phyloP scores from a whole-genome alignment of 2,329 filamentous ascomycete genomes.

The Clarireedia sp. region DNA sequence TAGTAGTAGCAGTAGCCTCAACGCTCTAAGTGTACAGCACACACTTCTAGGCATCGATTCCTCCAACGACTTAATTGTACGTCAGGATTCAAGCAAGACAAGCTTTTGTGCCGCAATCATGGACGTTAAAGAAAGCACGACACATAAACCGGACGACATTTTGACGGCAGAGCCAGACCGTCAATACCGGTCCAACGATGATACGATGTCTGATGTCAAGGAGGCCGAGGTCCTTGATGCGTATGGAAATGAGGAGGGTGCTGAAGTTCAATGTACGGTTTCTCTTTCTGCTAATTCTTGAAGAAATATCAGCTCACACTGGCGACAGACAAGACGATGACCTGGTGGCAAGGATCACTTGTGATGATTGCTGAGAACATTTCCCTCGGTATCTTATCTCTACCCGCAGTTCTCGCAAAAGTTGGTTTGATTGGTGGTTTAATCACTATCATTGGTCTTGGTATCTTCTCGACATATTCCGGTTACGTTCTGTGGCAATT shows the following conservation, averaged over 20 bases:
- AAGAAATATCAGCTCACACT: not conserved
- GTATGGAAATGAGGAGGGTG: constrained; percentile 15
- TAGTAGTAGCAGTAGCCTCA: too few species aligned
- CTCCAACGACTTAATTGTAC: not conserved
- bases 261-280: constrained; percentile 13
- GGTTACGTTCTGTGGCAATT: constrained; percentile 54
- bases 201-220: constrained; percentile 13
- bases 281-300: not conserved
- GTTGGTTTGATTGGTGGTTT: constrained; percentile 23
- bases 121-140: not conserved
- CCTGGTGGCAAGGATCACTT: constrained; percentile 9
- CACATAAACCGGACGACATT: constrained; percentile 1
- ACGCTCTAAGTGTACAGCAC: not conserved
- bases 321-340: constrained; percentile 7
- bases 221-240: constrained; percentile 12
- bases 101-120: not conserved
- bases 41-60: not conserved
- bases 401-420: constrained; percentile 9
- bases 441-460: constrained; percentile 44
- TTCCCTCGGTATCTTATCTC: constrained; percentile 12
- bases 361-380: constrained; percentile 13
- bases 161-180: not conserved
- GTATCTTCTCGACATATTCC: constrained; percentile 50
- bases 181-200: constrained; percentile 2
- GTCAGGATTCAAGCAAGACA: not conserved